Evolutionary conservation across 192 early-diverging fungal species (phyloP).

Genomic region (Globomyces pollinis-pini): DNA sequence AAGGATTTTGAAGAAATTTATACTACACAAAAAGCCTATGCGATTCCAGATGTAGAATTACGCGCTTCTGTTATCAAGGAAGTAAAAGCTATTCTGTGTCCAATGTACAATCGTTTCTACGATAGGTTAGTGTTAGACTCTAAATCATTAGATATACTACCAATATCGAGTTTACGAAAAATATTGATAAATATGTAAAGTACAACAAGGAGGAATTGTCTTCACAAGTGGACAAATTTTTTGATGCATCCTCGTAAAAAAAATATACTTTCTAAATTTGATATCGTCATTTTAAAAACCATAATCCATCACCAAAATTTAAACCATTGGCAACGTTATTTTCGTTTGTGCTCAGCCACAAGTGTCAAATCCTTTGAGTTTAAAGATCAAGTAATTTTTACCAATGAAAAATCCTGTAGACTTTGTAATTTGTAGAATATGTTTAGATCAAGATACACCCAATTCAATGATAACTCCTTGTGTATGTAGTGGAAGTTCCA

Average conservation of each 20-base stretch:
- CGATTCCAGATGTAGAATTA: conserved; percentile 73
- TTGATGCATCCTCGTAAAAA: conserved; percentile 26
- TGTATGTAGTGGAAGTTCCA: conserved; percentile 1
- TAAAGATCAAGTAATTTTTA: too few species aligned
- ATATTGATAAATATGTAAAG: conserved; percentile 71
- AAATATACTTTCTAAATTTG: too few species aligned
- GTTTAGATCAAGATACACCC: background rate
- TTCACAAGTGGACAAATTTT: conserved; percentile 59
- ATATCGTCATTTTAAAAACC: too few species aligned
- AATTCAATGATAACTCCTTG: conserved; percentile 2
- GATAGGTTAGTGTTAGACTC: conserved; percentile 64
- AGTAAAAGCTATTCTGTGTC: conserved; percentile 63
- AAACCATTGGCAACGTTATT: too few species aligned
- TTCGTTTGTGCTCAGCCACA: too few species aligned
- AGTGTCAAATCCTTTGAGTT: too few species aligned
- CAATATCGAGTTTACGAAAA: conserved; percentile 71
- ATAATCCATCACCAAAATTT: too few species aligned
- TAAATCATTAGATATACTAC: conserved; percentile 36
- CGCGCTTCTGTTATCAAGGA: conserved; percentile 61
- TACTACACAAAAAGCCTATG: conserved; percentile 60
- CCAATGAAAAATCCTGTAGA: background rate
- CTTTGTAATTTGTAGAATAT: background rate
- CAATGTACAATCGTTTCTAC: conserved; percentile 68
- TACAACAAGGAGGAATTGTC: conserved; percentile 63
- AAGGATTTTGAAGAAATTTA: conserved; percentile 69